Evolutionary conservation across 139 green algal genomes (phyloP).

Genomic region (Spirogloea muscicola): DNA sequence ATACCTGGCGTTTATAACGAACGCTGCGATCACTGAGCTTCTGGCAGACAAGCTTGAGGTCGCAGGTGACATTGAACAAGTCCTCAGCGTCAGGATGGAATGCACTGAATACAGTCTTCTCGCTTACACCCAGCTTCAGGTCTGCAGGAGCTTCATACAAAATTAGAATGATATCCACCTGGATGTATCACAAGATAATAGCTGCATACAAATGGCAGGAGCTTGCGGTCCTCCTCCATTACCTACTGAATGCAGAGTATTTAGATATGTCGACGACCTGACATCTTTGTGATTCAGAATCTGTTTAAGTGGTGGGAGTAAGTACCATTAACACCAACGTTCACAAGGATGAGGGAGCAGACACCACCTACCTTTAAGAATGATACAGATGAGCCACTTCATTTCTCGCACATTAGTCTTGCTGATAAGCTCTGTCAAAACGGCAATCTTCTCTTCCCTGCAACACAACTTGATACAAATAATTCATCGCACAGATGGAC

Average conservation of each 20-base stretch:
- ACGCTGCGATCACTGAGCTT: slow-evolving; percentile 13
- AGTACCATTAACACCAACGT: too few species aligned
- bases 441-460: not conserved
- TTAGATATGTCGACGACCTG: too few species aligned
- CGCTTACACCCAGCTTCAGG: slow-evolving; percentile 52
- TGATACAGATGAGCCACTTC: slow-evolving; percentile 66
- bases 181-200: slow-evolving; percentile 5
- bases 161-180: too few species aligned
- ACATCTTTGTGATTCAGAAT: too few species aligned
- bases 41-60: slow-evolving; percentile 29
- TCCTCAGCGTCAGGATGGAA: slow-evolving; percentile 70
- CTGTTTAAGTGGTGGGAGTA: too few species aligned
- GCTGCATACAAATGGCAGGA: too few species aligned
- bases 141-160: too few species aligned
- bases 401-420: slow-evolving; percentile 58
- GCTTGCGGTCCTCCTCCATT: too few species aligned
- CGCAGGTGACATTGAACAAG: slow-evolving; percentile 51
- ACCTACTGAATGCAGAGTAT: too few species aligned
- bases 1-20: slow-evolving; percentile 31
- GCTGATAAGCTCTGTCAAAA: slow-evolving; percentile 40
- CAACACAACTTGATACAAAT: too few species aligned
- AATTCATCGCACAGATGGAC: too few species aligned
- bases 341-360: too few species aligned
- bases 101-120: slow-evolving; percentile 56
- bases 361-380: slow-evolving; percentile 67